phyloP scores from a whole-genome alignment of 2,329 filamentous ascomycete species.

The Lasiodiplodia theobromae region DNA sequence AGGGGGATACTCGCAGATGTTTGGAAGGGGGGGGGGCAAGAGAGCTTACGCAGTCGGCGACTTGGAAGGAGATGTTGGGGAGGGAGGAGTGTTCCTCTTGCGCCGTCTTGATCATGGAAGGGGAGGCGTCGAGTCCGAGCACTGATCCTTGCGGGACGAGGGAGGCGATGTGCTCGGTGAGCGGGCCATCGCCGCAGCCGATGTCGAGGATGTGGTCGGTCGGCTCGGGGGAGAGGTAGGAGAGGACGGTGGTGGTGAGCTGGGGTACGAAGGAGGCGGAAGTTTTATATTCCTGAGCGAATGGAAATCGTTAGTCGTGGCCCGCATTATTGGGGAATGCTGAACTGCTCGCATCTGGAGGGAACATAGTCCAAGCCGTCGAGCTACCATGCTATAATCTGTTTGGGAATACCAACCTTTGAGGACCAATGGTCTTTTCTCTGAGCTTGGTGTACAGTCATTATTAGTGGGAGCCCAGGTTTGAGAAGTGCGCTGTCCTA shows the following conservation, averaged over 20 bases:
- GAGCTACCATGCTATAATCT: background rate
- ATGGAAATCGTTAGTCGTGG: background rate
- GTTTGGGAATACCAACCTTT: background rate
- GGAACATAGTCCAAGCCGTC: background rate
- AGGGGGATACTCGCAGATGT: no score
- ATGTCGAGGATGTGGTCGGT: slow-evolving; percentile 50
- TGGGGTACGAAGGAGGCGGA: slow-evolving; percentile 51
- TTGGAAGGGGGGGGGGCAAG: no score
- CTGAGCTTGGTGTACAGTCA: background rate
- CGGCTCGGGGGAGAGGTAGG: slow-evolving; percentile 45
- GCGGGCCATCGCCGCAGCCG: slow-evolving; percentile 49
- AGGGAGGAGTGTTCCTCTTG: slow-evolving; percentile 32
- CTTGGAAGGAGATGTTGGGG: slow-evolving; percentile 38
- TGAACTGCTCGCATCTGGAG: background rate
- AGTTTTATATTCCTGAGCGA: slow-evolving; percentile 41
- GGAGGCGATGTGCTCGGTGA: slow-evolving; percentile 50
- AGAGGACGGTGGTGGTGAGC: slow-evolving; percentile 48
- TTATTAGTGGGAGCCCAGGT: background rate
- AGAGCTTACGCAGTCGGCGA: slow-evolving; percentile 40
- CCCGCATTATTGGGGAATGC: background rate
- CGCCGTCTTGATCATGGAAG: slow-evolving; percentile 50
- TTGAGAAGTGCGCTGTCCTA: background rate
- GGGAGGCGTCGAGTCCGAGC: slow-evolving; percentile 50
- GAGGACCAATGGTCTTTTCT: slow-evolving; percentile 28
- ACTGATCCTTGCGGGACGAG: slow-evolving; percentile 45